Percentiles rank a stretch among this genome's conserved stretches.
Evolutionary conservation across 1,284 basidiomycete species (phyloP).

Genomic region (Marasmius fiardii): DNA sequence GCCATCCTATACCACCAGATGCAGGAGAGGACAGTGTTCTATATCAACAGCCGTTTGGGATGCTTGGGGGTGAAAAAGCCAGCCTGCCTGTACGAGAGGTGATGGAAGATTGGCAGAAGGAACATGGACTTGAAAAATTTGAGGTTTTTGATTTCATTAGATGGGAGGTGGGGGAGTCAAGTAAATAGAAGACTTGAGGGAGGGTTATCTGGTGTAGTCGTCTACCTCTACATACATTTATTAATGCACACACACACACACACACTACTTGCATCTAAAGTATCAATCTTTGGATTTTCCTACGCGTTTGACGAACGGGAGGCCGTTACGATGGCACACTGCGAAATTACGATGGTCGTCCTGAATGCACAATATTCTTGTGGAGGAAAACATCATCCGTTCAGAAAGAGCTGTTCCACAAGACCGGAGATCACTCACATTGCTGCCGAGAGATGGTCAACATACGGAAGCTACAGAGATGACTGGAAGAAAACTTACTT

Average conservation of each 20-base stretch:
- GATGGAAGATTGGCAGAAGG: slow-evolving; percentile 64
- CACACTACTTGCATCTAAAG: neutral
- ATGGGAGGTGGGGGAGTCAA: slow-evolving; percentile 61
- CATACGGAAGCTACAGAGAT: neutral
- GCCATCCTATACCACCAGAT: slow-evolving; percentile 23
- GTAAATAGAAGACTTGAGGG: slow-evolving; percentile 9
- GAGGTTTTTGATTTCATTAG: slow-evolving; percentile 62
- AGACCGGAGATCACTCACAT: neutral
- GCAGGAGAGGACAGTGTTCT: slow-evolving; percentile 59
- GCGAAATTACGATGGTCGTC: slow-evolving; percentile 49
- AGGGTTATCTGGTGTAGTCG: neutral
- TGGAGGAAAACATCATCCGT: slow-evolving; percentile 42
- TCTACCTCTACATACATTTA: too few relatives aligned
- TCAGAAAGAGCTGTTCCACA: slow-evolving; percentile 1
- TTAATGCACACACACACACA: neutral
- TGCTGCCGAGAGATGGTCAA: neutral
- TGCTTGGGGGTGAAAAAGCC: slow-evolving; percentile 52
- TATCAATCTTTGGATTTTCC: slow-evolving; percentile 5
- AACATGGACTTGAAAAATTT: slow-evolving; percentile 46
- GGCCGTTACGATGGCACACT: slow-evolving; percentile 36
- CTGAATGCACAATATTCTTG: slow-evolving; percentile 54
- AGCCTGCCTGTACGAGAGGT: slow-evolving; percentile 61
- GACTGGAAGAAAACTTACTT: slow-evolving; percentile 37
- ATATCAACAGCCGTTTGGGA: slow-evolving; percentile 83
- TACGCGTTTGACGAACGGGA: slow-evolving; percentile 38